Conservation (phyloP, 1,284 basidiomycete genomes). For the Ustilago trichophora region DNA sequence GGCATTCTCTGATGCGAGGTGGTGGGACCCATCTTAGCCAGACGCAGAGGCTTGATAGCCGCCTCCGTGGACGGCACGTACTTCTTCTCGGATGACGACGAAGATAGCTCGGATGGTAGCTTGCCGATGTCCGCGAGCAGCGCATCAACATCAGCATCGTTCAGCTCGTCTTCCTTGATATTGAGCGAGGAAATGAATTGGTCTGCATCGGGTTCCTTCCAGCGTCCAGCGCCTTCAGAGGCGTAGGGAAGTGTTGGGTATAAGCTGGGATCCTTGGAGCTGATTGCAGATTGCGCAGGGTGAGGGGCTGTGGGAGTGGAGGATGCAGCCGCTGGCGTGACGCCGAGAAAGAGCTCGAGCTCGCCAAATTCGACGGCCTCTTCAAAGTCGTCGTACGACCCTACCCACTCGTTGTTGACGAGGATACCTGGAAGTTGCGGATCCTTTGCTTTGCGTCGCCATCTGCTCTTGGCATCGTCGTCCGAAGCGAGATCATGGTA, state of each 20-base stretch:
- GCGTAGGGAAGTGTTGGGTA: conserved; percentile 47
- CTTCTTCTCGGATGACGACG: conserved; percentile 13
- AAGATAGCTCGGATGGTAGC: conserved; percentile 7
- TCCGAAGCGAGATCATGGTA: conserved; percentile 64
- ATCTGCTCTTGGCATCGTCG: conserved; percentile 63
- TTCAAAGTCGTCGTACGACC: conserved; percentile 65
- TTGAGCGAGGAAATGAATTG: conserved; percentile 55
- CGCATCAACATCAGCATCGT: conserved; percentile 53
- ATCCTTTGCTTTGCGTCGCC: conserved; percentile 62
- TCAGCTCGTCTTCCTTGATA: conserved; percentile 50
- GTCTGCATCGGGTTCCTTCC: conserved; percentile 52
- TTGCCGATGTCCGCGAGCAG: conserved; percentile 36
- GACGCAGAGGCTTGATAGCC: conserved; percentile 51
- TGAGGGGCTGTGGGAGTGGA: conserved; percentile 19
- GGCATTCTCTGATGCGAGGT: conserved; percentile 22
- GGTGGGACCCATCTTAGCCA: conserved; percentile 53
- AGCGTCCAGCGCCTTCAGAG: conserved; percentile 44
- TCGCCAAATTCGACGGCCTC: conserved; percentile 65
- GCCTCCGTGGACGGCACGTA: conserved; percentile 52
- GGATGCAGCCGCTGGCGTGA: conserved; percentile 18
- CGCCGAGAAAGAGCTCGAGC: conserved; percentile 58
- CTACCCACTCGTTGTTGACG: conserved; percentile 66
- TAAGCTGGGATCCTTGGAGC: conserved; percentile 47
- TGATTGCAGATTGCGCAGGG: conserved; percentile 38
- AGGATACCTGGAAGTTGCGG: conserved; percentile 61